These are phyloP conservation scores for Capillidium rhysosporum DNA, from an alignment of 371 early-diverging fungal species.

Conservation along the genomic window DNA sequence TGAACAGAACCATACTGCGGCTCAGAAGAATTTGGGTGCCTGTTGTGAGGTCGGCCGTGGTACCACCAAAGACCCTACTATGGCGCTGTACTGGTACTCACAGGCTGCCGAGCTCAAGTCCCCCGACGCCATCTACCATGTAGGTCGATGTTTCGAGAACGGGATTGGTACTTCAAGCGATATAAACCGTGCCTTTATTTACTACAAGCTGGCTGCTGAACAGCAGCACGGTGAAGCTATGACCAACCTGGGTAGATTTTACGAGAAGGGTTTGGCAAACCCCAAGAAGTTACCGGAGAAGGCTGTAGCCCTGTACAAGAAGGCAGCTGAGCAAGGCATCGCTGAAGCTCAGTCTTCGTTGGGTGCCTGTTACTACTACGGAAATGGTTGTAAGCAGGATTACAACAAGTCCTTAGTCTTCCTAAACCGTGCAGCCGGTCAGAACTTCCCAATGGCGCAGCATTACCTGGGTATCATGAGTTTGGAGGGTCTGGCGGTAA, in stretches of 20 bases:
- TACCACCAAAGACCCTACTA: slow-evolving; percentile 20
- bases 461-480: slow-evolving; percentile 9
- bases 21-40: slow-evolving; percentile 63
- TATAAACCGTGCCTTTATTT: slow-evolving; percentile 25
- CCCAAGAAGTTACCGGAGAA: neutral
- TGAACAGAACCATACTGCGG: slow-evolving; percentile 35
- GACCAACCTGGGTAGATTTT: slow-evolving; percentile 12
- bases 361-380: slow-evolving; percentile 39
- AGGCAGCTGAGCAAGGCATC: slow-evolving; percentile 30
- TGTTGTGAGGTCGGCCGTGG: slow-evolving; percentile 61
- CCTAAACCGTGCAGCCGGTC: slow-evolving; percentile 21
- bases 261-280: slow-evolving; percentile 13
- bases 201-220: slow-evolving; percentile 27
- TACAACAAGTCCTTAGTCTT: slow-evolving; percentile 17
- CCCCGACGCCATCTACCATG: slow-evolving; percentile 24
- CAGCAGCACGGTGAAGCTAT: slow-evolving; percentile 22
- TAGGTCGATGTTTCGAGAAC: slow-evolving; percentile 51
- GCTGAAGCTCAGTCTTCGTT: slow-evolving; percentile 35
- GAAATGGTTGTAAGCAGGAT: slow-evolving; percentile 23
- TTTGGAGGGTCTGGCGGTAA: slow-evolving; percentile 5
- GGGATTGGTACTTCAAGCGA: slow-evolving; percentile 30
- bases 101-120: slow-evolving; percentile 28
- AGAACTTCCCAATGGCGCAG: slow-evolving; percentile 14
- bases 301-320: slow-evolving; percentile 31
- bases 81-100: slow-evolving; percentile 33